Conservation (phyloP, 805 yeast species). For the Hanseniaspora pseudoguilliermondii region DNA sequence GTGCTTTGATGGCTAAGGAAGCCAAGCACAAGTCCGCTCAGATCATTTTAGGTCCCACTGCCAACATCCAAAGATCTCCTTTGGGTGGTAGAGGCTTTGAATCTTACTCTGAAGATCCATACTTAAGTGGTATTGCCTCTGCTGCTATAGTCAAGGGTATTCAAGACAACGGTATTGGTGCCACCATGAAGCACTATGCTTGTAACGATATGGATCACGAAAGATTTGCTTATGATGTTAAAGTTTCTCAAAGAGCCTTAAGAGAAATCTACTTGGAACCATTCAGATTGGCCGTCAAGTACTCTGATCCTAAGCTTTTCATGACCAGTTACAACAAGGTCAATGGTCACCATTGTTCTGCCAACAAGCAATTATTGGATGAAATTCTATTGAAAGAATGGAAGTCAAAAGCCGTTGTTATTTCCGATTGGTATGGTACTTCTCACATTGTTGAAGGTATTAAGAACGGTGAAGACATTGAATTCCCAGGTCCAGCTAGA, state of each 20-base stretch:
- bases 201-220: slow-evolving; percentile 52
- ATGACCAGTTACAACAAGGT: slow-evolving; percentile 56
- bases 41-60: slow-evolving; percentile 37
- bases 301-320: slow-evolving; percentile 39
- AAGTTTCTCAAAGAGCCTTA: slow-evolving; percentile 46
- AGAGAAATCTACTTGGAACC: slow-evolving; percentile 55
- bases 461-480: slow-evolving; percentile 47
- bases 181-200: slow-evolving; percentile 51
- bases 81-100: slow-evolving; percentile 54
- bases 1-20: slow-evolving; percentile 41
- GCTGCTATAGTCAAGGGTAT: slow-evolving; percentile 43
- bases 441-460: slow-evolving; percentile 37
- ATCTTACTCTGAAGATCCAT: slow-evolving; percentile 51
- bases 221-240: slow-evolving; percentile 36
- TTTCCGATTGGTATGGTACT: slow-evolving; percentile 57
- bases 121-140: slow-evolving; percentile 35
- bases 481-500: slow-evolving; percentile 53
- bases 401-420: slow-evolving; percentile 42
- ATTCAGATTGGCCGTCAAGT: slow-evolving; percentile 45
- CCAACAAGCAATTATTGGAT: slow-evolving; percentile 32
- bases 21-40: slow-evolving; percentile 43
- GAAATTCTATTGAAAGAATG: slow-evolving; percentile 43
- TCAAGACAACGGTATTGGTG: slow-evolving; percentile 38
- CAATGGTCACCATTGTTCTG: slow-evolving; percentile 47
- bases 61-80: slow-evolving; percentile 46